Conservation (phyloP, 2,329 filamentous ascomycete genomes). For the Macrophomina pseudophaseolina region DNA sequence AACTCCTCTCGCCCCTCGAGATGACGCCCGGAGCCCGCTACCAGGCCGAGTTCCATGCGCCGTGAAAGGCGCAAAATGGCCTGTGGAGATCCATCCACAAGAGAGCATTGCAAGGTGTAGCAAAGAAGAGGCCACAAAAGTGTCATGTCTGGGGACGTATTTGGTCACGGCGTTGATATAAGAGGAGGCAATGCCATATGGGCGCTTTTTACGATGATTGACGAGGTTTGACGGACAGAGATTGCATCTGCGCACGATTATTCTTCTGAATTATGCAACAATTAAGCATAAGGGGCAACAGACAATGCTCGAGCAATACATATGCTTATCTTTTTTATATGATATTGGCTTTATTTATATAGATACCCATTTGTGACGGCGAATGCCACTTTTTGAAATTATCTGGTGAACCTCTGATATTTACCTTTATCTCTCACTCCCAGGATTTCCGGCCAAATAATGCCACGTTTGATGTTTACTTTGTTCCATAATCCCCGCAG, state of each 20-base stretch:
- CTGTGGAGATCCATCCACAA: not conserved
- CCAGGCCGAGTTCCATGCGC: slow-evolving; percentile 11
- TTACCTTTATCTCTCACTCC: not conserved
- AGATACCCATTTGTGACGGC: slow-evolving; percentile 22
- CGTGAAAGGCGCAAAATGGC: not conserved
- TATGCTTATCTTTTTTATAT: not conserved
- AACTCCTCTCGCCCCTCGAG: not conserved
- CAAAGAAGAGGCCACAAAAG: slow-evolving; percentile 1
- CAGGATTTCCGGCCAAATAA: too few relatives aligned
- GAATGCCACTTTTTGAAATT: slow-evolving; percentile 10
- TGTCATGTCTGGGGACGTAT: slow-evolving; percentile 8
- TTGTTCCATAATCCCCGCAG: too few relatives aligned
- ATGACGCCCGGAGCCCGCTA: slow-evolving; percentile 1
- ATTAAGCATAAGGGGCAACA: slow-evolving; percentile 12
- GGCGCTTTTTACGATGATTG: slow-evolving; percentile 3
- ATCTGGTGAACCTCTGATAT: not conserved
- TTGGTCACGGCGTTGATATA: slow-evolving; percentile 15
- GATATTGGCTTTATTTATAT: not conserved
- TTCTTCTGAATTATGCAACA: slow-evolving; percentile 16
- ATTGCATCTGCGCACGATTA: not conserved
- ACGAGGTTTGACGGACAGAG: not conserved
- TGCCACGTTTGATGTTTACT: too few relatives aligned
- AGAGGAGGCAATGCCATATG: not conserved
- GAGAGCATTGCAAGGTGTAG: not conserved
- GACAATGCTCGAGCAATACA: not conserved